Base-by-base conservation (phyloP, 2,329 filamentous ascomycete genomes). In the Elsinoe perseae region DNA sequence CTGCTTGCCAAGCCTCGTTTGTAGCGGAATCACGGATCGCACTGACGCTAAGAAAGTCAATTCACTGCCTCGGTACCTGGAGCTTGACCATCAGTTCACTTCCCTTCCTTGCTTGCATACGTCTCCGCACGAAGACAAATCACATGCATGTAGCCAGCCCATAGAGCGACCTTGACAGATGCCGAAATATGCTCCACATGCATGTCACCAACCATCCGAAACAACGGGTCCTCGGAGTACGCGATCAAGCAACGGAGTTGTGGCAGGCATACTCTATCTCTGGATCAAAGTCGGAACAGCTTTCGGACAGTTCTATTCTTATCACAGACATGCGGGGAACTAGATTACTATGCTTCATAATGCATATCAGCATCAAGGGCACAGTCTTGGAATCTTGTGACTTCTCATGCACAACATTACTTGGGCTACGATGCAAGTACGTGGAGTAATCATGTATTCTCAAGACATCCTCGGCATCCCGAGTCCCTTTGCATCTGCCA, bases 401-500 rank as follows among this genome's bases (percentile, higher is more conserved):
- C 8, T n/a, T 34, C n/a, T n/a, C n/a, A n/a, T n/a, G n/a, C n/a
- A n/a, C n/a, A n/a, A n/a, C n/a, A n/a, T n/a, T n/a, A n/a, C n/a
- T n/a, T n/a, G n/a, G n/a, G n/a, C n/a, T n/a, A n/a, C n/a, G n/a
- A n/a, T n/a, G n/a, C n/a, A n/a, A n/a, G n/a, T n/a, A n/a, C n/a
- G n/a, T n/a, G n/a, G n/a, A n/a, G n/a, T n/a, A n/a, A n/a, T n/a
- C n/a, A n/a, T n/a, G n/a, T n/a, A 4, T 21, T 25, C 23, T 23
- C 30, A 38, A 16, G 27, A 52, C 6, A 21, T 25, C 18, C 27
- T 32, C 16, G 40, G 56, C 52, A 34, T 16, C 2, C 36, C 38
- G 23, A 57, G 48, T 6, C 8, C 65, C 66, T 78, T 83, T 38
- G 82, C 79, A 76, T 88, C 85, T 54, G 80, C 80, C 23, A 97